These are phyloP conservation scores for Sarcomyxa edulis DNA, from an alignment of 768 basidiomycete genomes.

Conservation along the genomic window DNA sequence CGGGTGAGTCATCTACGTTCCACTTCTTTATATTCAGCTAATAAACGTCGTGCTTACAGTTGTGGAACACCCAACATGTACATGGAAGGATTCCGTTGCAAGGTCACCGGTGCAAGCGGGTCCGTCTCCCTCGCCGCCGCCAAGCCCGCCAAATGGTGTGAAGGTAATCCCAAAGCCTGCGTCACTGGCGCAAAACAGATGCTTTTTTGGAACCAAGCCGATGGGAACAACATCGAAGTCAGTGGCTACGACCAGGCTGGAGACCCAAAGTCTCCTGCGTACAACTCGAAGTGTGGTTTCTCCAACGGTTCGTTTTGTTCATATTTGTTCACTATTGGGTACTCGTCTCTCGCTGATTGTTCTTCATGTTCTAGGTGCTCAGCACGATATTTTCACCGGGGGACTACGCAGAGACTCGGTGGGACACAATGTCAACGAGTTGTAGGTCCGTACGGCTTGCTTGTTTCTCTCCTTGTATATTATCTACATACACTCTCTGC, in stretches of 20 bases:
- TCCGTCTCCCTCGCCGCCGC: slow-evolving; percentile 22
- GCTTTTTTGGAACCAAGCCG: slow-evolving; percentile 36
- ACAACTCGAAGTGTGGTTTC: slow-evolving; percentile 31
- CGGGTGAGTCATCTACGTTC: slow-evolving; percentile 8
- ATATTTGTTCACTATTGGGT: neutral
- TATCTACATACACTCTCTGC: neutral
- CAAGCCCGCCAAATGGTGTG: slow-evolving; percentile 35
- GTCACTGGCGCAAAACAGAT: slow-evolving; percentile 37
- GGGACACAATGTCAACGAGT: too few species aligned
- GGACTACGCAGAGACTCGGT: too few species aligned
- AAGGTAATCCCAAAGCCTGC: slow-evolving; percentile 27
- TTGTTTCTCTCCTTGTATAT: neutral
- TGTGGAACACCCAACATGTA: slow-evolving; percentile 44
- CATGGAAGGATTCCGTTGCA: too few species aligned
- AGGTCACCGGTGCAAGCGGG: slow-evolving; percentile 28
- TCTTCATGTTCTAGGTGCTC: too few species aligned
- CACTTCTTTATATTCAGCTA: neutral
- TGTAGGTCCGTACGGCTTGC: neutral
- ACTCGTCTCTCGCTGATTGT: neutral
- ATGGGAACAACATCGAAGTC: slow-evolving; percentile 37
- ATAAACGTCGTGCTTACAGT: slow-evolving; percentile 12
- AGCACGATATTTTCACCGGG: too few species aligned
- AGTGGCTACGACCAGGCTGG: slow-evolving; percentile 38
- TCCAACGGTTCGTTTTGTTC: slow-evolving; percentile 18
- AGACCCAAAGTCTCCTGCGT: slow-evolving; percentile 29